Percentiles rank a stretch among this genome's conserved stretches.
phyloP scores from a whole-genome alignment of 768 basidiomycete species.

The Gymnopilus junonius region DNA sequence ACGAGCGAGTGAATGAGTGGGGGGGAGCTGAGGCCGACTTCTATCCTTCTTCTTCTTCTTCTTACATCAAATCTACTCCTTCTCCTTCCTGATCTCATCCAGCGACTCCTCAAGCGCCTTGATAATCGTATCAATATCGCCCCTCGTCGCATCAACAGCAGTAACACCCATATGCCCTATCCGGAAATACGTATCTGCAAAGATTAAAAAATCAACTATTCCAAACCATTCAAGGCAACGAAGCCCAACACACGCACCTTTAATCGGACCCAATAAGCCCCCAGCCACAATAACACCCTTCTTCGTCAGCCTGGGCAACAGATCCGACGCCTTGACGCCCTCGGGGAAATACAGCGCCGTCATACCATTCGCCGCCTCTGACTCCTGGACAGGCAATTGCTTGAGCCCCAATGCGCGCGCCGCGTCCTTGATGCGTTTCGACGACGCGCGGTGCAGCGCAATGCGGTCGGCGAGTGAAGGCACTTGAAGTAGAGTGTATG shows the following conservation, averaged over 20 bases:
- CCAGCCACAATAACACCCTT: slow-evolving; percentile 84
- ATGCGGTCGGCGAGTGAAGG: slow-evolving; percentile 82
- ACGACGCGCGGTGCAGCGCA: slow-evolving; percentile 51
- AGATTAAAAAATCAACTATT: not conserved
- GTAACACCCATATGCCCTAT: slow-evolving; percentile 95
- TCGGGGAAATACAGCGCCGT: slow-evolving; percentile 89
- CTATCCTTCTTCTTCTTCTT: too few species aligned
- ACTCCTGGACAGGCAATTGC: slow-evolving; percentile 65
- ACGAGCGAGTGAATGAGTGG: too few species aligned
- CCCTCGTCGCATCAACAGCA: slow-evolving; percentile 70
- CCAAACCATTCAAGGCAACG: not conserved
- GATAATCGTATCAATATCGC: slow-evolving; percentile 78
- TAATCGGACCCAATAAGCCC: slow-evolving; percentile 83
- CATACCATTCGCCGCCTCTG: slow-evolving; percentile 91
- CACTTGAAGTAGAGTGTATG: slow-evolving; percentile 29
- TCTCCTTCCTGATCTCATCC: slow-evolving; percentile 40
- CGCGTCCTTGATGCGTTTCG: slow-evolving; percentile 64
- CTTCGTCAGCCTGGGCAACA: slow-evolving; percentile 75
- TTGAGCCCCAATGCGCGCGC: slow-evolving; percentile 71
- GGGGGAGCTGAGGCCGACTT: too few species aligned
- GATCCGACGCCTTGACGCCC: slow-evolving; percentile 74
- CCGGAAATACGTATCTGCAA: slow-evolving; percentile 85
- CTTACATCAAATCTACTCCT: slow-evolving; percentile 15
- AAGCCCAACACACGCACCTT: slow-evolving; percentile 48
- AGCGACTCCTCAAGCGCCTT: slow-evolving; percentile 65